phyloP scores from a whole-genome alignment of 2,329 filamentous ascomycete genomes.

The Escovopsis sp. region DNA sequence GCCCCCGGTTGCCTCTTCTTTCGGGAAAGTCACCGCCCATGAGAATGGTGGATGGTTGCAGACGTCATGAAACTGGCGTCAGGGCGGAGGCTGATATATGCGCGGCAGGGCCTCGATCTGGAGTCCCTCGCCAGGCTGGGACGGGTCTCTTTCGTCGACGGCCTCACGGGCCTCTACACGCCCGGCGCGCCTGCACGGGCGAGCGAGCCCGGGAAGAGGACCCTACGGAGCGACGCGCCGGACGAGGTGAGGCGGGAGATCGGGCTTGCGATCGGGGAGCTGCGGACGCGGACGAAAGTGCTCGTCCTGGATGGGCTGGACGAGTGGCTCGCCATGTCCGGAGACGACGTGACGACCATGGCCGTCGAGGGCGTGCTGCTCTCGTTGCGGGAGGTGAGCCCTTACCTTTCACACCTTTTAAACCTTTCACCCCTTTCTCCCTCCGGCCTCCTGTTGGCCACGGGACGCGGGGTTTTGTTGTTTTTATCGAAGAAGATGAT shows the following conservation, averaged over 20 bases:
- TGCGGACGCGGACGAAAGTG: slow-evolving; percentile 26
- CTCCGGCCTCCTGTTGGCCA: too few species aligned
- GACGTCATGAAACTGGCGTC: too few species aligned
- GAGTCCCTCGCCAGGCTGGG: slow-evolving; percentile 41
- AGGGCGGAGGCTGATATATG: too few species aligned
- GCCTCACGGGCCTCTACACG: slow-evolving; percentile 44
- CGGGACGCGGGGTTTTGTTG: too few species aligned
- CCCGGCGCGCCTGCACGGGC: slow-evolving; percentile 1
- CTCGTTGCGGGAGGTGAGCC: slow-evolving; percentile 48
- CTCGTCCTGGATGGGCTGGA: slow-evolving; percentile 54
- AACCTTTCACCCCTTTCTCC: too few species aligned
- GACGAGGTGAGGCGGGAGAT: slow-evolving; percentile 25
- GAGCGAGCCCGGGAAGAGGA: not conserved
- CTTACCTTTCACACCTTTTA: too few species aligned
- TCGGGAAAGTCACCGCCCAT: too few species aligned
- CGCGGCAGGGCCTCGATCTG: slow-evolving; percentile 52
- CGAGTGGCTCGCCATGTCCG: slow-evolving; percentile 45
- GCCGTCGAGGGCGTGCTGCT: slow-evolving; percentile 43
- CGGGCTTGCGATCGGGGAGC: slow-evolving; percentile 22
- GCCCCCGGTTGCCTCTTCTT: not conserved
- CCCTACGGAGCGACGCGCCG: slow-evolving; percentile 18
- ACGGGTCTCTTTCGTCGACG: slow-evolving; percentile 62
- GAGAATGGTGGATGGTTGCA: too few species aligned
- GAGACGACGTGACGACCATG: slow-evolving; percentile 25
- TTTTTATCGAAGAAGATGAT: too few species aligned